Base-by-base conservation (phyloP, 2,329 filamentous ascomycete genomes). In the Neopestalotiopsis sp. region DNA sequence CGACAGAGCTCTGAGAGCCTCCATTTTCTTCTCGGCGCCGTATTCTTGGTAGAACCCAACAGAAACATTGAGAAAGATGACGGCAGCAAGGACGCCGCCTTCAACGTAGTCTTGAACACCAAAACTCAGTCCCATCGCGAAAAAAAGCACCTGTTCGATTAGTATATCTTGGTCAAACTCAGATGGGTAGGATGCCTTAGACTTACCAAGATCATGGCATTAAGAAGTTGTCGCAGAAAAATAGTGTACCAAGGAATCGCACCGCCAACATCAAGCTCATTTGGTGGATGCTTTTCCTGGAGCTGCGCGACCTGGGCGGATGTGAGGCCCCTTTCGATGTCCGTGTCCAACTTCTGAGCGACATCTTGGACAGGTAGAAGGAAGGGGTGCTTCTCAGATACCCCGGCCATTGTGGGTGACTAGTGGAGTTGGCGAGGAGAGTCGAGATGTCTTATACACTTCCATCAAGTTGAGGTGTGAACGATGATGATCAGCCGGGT, bases 91-190 rank as follows among this genome's bases (percentile, higher is more conserved):
- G 63, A 92, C 90, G 66, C 87, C 89, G 66, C 89, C 90, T 81
- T 92, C 90, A 73, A 92, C 89, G 76, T 87, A 91, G 73, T 92
- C 91, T 59, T 85, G 80, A 70, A 92, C 90, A 71, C 86, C 89
- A 77, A 91, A 92, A 70, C 88, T 90, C 56, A 91, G 85, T 61
- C 88, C 90, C 90, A 94, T 94, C 75, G 92, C 92, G 74, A 95
- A 91, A 67, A 93, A 84, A 65, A 95, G 87, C 63, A 94, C 91
- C 91, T 93, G 86, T 30, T 24, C 7, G 20, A 4, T 20, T 32
- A 32, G 30, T 17, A 58, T 45, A 28, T 49, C 1, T 32, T 34
- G 7, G 7, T 28, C 10, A 17, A 17, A 17, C 5, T n/a, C 7
- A 24, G 10, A 34, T n/a, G 32, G 14, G 4, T 32, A 38, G n/a